These are phyloP conservation scores for Spencermartinsiella europaea DNA, from an alignment of 805 yeast species.

Conservation along the genomic window DNA sequence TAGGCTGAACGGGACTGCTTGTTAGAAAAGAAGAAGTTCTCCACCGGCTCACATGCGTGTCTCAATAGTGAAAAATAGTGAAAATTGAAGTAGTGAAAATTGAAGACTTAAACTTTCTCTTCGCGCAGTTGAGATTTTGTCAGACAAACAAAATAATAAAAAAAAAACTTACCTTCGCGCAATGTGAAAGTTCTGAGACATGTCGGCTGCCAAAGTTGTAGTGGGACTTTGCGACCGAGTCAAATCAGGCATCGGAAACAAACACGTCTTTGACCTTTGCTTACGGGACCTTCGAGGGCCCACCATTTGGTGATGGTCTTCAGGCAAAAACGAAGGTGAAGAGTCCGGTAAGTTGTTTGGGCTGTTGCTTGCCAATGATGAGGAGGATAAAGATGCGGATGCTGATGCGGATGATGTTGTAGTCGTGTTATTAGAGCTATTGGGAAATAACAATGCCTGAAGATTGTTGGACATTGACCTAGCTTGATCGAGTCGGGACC, in stretches of 20 bases:
- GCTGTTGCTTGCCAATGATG: background rate
- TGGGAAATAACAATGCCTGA: slow-evolving; percentile 11
- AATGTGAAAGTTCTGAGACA: slow-evolving; percentile 34
- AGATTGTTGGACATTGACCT: slow-evolving; percentile 12
- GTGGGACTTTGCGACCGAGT: slow-evolving; percentile 22
- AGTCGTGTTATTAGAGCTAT: background rate
- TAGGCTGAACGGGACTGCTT: slow-evolving; percentile 27
- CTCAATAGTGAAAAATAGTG: too few species aligned
- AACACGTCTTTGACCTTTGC: slow-evolving; percentile 7
- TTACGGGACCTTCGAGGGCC: slow-evolving; percentile 16
- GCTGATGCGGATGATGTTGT: too few species aligned
- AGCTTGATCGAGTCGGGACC: slow-evolving; percentile 12
- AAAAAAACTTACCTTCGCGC: slow-evolving; percentile 19
- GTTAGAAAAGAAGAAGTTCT: background rate
- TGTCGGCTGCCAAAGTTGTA: slow-evolving; percentile 33
- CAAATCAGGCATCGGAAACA: slow-evolving; percentile 18
- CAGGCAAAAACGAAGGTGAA: slow-evolving; percentile 20
- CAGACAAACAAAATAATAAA: background rate
- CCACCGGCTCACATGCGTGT: too few species aligned
- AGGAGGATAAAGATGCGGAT: too few species aligned
- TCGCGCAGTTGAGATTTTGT: too few species aligned
- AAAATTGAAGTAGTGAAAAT: too few species aligned
- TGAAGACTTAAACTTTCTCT: too few species aligned
- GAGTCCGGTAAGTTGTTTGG: slow-evolving; percentile 11
- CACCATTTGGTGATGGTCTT: slow-evolving; percentile 2